Evolutionary conservation across 139 green algal genomes (phyloP).

Genomic region (Chlorella sp.): DNA sequence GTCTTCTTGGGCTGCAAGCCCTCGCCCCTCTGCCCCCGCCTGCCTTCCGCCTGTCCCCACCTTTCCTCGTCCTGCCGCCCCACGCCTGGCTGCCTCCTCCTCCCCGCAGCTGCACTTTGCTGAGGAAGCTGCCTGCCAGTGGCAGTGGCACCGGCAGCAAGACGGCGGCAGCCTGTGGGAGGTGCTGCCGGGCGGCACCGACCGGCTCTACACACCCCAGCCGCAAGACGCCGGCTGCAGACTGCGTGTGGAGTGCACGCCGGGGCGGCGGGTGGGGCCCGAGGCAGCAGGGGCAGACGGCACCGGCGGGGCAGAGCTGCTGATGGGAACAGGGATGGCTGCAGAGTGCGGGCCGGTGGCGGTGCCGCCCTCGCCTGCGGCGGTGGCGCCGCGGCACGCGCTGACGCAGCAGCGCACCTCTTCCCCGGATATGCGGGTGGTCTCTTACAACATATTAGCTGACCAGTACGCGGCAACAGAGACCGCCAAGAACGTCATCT

Average conservation of each 20-base stretch:
- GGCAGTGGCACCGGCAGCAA: constrained; percentile 51
- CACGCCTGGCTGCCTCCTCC: neutral
- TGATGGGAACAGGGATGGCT: neutral
- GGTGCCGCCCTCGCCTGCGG: constrained; percentile 39
- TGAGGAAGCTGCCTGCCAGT: constrained; percentile 49
- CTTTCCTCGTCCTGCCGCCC: too few species aligned
- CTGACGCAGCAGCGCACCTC: constrained; percentile 23
- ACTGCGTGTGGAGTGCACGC: constrained; percentile 73
- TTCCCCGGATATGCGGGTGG: constrained; percentile 63
- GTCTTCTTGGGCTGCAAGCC: too few species aligned
- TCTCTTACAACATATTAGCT: constrained; percentile 95
- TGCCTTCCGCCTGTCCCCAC: neutral
- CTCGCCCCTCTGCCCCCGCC: neutral
- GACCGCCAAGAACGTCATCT: constrained; percentile 78
- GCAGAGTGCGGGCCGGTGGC: constrained; percentile 52
- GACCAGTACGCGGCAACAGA: constrained; percentile 87
- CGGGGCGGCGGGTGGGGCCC: constrained; percentile 21
- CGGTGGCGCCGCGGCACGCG: constrained; percentile 25
- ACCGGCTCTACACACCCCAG: constrained; percentile 63
- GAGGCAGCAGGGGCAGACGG: neutral
- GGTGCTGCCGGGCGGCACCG: constrained; percentile 43
- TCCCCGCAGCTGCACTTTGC: constrained; percentile 60
- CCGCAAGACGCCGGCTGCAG: constrained; percentile 62
- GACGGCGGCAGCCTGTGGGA: constrained; percentile 29
- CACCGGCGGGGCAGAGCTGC: neutral